phyloP scores from a whole-genome alignment of 2,329 filamentous ascomycete genomes.

The Alternaria sp. region DNA sequence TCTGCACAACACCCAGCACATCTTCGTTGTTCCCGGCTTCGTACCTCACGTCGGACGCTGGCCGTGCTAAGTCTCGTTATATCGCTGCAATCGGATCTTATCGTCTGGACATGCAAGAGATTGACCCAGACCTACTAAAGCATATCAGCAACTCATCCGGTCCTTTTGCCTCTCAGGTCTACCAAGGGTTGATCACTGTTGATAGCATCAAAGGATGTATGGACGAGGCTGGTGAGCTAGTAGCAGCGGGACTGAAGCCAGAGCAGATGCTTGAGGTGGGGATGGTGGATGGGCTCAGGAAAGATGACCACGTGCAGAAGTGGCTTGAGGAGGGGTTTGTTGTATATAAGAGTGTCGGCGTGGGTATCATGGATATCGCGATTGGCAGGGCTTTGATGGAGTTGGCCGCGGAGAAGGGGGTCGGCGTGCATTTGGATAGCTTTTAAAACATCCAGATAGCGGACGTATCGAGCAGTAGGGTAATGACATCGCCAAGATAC shows the following conservation, averaged over 20 bases:
- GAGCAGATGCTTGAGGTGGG: constrained; percentile 23
- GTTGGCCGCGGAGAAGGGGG: constrained; percentile 17
- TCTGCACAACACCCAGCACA: constrained; percentile 57
- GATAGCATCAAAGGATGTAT: constrained; percentile 51
- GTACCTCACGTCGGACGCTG: constrained; percentile 33
- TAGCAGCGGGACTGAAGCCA: constrained; percentile 44
- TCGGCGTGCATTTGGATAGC: constrained; percentile 14
- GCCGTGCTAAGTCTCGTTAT: constrained; percentile 20
- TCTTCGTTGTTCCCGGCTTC: constrained; percentile 51
- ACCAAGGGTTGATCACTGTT: constrained; percentile 23
- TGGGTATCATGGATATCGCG: constrained; percentile 59
- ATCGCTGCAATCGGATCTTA: constrained; percentile 40
- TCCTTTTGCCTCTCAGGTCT: neutral
- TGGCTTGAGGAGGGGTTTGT: constrained; percentile 48
- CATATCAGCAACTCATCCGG: constrained; percentile 5
- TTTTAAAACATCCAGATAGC: constrained; percentile 3
- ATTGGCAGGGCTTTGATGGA: constrained; percentile 42
- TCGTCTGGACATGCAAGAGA: constrained; percentile 55
- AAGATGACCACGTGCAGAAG: neutral
- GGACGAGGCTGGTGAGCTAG: constrained; percentile 56
- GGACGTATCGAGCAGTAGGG: too few species aligned
- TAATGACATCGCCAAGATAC: too few species aligned
- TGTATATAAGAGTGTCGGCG: constrained; percentile 59
- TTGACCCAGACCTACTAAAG: constrained; percentile 54
- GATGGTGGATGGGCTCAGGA: neutral